Base-by-base conservation (phyloP, 163 green algal species). In the Picocystis sp. region DNA sequence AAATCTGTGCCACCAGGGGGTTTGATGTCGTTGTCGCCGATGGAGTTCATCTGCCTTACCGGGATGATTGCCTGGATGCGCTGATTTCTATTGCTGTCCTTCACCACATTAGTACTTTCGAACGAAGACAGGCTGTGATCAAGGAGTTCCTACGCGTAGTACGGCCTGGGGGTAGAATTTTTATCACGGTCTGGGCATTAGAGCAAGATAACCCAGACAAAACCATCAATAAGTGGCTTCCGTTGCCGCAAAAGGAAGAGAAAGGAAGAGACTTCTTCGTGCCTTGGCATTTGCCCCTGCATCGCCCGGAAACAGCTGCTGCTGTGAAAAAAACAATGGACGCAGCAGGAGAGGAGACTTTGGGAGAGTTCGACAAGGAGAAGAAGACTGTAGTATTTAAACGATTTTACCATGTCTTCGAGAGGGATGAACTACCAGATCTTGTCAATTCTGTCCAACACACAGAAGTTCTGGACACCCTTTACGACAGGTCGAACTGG, bases 341-440 rank as follows among this genome's bases (percentile, higher is more conserved):
- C 8, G 6, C 14, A 47, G 45, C 21, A 22, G 51, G 34, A 52
- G 46, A 34, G 42, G 25, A 42, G 22, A 42, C 5, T 19, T 52
- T 15, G 62, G 65, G 55, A 34, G 50, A 62, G 2, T 11, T 86
- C 22, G 75, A 97, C 50, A 11, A 60, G 1, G 34, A 54, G 8
- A 96, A 95, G 64, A 51, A 70, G 2, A 64, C 76, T 0, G 71
- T 95, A 1, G 77, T 94, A 57, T 93, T 86, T 63, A 72, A 92
- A 57, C 71, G 90, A 6, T 97, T 93, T 63, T 98, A 95, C 68
- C 90, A 97, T 66, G 69, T 96, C 17, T 97, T 92, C 71, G 68
- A 71, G n/a, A 29, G 67, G 33, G 81, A 74, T 1, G 87, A 96
- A 67, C 67, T 98, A 47, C 62, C 86, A 41, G 57, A 22, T 43